phyloP scores from a whole-genome alignment of 202 grass and related monocot species.

The Zoysia matrella region DNA sequence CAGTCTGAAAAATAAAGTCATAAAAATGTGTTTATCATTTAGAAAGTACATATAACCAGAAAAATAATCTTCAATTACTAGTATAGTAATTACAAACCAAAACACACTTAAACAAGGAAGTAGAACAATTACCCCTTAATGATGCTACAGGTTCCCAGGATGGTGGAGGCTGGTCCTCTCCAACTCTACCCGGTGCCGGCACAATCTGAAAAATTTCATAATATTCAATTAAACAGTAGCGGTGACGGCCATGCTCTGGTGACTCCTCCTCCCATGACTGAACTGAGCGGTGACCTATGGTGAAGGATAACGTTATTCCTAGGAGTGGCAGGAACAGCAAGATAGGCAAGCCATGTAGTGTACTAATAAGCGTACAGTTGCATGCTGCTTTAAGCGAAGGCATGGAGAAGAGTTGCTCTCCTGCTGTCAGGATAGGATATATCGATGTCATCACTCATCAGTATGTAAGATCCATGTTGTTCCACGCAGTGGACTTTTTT shows the following conservation, averaged over 20 bases:
- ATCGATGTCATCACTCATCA: conserved; percentile 37
- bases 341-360: neutral
- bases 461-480: conserved; percentile 22
- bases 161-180: no score
- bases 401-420: conserved; percentile 6
- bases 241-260: conserved; percentile 8
- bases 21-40: no score
- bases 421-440: conserved; percentile 36
- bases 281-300: neutral
- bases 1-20: no score
- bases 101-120: no score
- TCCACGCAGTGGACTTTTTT: conserved; percentile 4
- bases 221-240: neutral
- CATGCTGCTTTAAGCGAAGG: neutral
- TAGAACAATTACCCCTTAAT: no score
- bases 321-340: neutral
- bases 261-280: conserved; percentile 42
- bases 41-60: no score
- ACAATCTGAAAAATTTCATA: no score
- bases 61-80: no score
- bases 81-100: no score
- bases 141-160: no score
- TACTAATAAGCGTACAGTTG: conserved; percentile 6
- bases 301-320: neutral
- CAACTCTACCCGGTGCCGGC: no score